Conservation (phyloP, 1,139 yeast species). For the Kodamaea plutei region DNA sequence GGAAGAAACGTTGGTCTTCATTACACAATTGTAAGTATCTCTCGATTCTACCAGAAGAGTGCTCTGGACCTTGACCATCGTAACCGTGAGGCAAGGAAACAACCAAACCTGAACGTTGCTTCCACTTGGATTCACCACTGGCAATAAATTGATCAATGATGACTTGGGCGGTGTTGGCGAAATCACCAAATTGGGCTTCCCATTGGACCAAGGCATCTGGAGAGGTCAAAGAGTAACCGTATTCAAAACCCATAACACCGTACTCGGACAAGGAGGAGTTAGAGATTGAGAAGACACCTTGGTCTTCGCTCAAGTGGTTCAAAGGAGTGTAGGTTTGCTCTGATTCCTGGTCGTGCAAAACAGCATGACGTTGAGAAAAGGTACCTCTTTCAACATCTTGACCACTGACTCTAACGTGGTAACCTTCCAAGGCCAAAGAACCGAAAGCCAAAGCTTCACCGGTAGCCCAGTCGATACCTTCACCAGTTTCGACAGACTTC, state of each 20-base stretch:
- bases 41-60: slow-evolving; percentile 96
- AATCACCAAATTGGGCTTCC: slow-evolving; percentile 99
- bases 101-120: slow-evolving; percentile 95
- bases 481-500: slow-evolving; percentile 84
- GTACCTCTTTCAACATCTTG: slow-evolving; percentile 99
- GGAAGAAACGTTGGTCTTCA: slow-evolving; percentile 95
- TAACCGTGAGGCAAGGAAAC: slow-evolving; percentile 98
- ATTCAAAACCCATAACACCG: slow-evolving; percentile 99
- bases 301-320: slow-evolving; percentile 71
- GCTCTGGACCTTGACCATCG: slow-evolving; percentile 99
- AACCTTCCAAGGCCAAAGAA: slow-evolving; percentile 86
- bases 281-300: slow-evolving; percentile 82
- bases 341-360: slow-evolving; percentile 89
- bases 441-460: slow-evolving; percentile 99
- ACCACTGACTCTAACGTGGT: slow-evolving; percentile 96
- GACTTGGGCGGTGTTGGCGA: slow-evolving; percentile 98
- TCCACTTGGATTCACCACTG: slow-evolving; percentile 98
- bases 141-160: slow-evolving; percentile 95
- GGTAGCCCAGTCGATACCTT: slow-evolving; percentile 98
- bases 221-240: slow-evolving; percentile 95
- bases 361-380: slow-evolving; percentile 99
- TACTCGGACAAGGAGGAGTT: slow-evolving; percentile 98
- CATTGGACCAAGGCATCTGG: slow-evolving; percentile 97
- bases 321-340: slow-evolving; percentile 84
- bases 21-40: slow-evolving; percentile 94